Evolutionary conservation across 768 basidiomycete species (phyloP), one percentile per base, ranked within the genome.

Genomic region (Agaricus sinodeliciosus): DNA sequence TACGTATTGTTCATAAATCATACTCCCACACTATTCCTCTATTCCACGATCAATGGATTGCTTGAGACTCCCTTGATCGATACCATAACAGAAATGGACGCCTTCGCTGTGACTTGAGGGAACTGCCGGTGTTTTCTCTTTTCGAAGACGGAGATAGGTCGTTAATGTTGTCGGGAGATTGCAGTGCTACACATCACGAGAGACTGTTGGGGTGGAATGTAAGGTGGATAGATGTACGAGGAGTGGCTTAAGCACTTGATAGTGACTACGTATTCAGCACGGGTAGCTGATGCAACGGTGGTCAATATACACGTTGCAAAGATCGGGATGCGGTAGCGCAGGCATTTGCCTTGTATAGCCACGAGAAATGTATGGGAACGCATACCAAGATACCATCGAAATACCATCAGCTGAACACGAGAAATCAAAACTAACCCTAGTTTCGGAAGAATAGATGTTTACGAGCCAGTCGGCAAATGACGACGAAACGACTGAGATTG

Each of bases 291-390:
- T 22, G 71, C 71, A 37, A 75, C 59, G 4, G 73, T 79, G 4
- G 77, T 79, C 45, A 74, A 61, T 49, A 79, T 31, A 46, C 78
- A 78, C 7, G 81, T 72, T 9, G 80, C 80, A 61, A 82, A 80
- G 45, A 80, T 77, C 50, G 78, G 59, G 54, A 76, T 68, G 13
- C 71, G 70, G 2, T 67, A 62, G 4, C 74, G 72, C 2, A 79
- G 58, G 18, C 55, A 57, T 12, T 60, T 65, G 46, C 73, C 71
- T n/a, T 63, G 66, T 26, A 81, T 66, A 18, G 67, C 64, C 55
- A 66, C 63, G 31, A 82, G 69, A 2, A 81, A 62, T 69, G 65
- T 3, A 80, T 47, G 0, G 80, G 79, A 2, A 76, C 65, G 6
- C 64, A 39, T 28, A 81, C 67, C 39, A 82, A 70, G 26, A 76